Base-by-base conservation (phyloP, 495 filamentous ascomycete species). In the Lepraria neglecta region DNA sequence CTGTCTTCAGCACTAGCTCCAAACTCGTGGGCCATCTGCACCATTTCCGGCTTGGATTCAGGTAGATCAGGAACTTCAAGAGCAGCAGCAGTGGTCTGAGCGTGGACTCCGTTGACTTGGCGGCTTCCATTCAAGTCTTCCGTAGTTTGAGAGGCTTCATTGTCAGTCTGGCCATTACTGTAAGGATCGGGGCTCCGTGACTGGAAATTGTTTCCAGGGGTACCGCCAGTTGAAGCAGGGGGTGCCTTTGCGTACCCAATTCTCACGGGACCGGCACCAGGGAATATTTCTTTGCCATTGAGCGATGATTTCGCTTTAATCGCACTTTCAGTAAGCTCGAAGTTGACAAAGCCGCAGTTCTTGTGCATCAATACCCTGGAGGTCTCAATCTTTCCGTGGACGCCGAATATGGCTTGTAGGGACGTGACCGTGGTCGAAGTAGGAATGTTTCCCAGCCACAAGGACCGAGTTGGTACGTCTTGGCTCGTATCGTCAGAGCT, bases 311-410 rank as follows among this genome's bases (percentile, higher is more conserved):
- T 95, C 5, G 94, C 95, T 58, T 88, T 82, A 33, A 96, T 88
- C 51, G 94, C 95, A 69, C 89, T 95, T 38, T 96, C 89, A 28
- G 91, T 72, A 65, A 82, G 84, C 75, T 97, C 90, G 67, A 96
- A 98, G 73, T 98, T 98, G 70, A 98, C 91, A 67, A 98, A 98
- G 6, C 94, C 94, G 72, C 94, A 98, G 70, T 95, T 97, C 82
- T 98, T 98, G 78, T 98, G 94, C 14, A 94, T 96, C 64, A 98
- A 78, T 15, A 98, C 95, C 61, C 94, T 81, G 42, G 90, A 91
- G 17, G 92, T 96, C 65, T 92, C 84, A 67, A 98, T 95, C 27
- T 88, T 85, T 17, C 94, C 94, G 65, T 94, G 95, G 48, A 85
- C 76, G 68, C 88, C 87, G 73, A 98, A 98, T 73, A 97, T 95